Evolutionary conservation across 2,329 filamentous ascomycete genomes (phyloP), one percentile per base, ranked within the genome.

Genomic region (Alternaria gansuensis): DNA sequence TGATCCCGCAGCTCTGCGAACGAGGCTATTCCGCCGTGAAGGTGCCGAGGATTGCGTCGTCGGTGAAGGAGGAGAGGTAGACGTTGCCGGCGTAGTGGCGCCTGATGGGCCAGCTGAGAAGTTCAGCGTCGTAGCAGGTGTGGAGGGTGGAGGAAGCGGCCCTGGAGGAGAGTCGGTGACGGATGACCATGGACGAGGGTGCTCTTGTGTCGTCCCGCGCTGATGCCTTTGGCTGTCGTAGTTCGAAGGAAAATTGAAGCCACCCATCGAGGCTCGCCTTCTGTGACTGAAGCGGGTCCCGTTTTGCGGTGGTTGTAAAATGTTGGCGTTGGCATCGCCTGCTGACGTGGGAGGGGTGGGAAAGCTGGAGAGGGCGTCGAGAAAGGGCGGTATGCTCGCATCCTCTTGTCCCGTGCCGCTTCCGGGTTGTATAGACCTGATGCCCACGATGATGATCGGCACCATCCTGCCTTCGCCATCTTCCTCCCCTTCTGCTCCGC

Each of bases 381-480:
- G 77, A 74, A 83, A 83, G 14, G 81, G 81, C 23, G 78, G 81
- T 60, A 82, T 78, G 66, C 78, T 75, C 56, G 62, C 66, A 66
- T 80, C 71, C 67, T 80, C 78, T 21, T 79, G 78, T 24, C 78
- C 74, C 13, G 79, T 78, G 62, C 80, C 81, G 26, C 79, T 80
- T 48, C 75, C 77, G 21, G 86, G 83, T 31, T 84, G 86, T 57
- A 90, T 87, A 26, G 87, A 88, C 52, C 88, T 81, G 54, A 90
- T 89, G 53, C 88, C 88, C 39, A 90, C 88, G 51, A 90, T 88
- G 41, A 90, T 89, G 62, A 90, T 83, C 8, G 88, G 88, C 37
- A 90, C 85, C 76, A 88, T 88, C 23, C 88, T 82, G 45, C 84
- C 84, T 52, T 79, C 79, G 36, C 80, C 79, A 23, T 80, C 80